Evolutionary conservation across 1,139 yeast species (phyloP).

Genomic region (Kurtzmaniella natalensis): DNA sequence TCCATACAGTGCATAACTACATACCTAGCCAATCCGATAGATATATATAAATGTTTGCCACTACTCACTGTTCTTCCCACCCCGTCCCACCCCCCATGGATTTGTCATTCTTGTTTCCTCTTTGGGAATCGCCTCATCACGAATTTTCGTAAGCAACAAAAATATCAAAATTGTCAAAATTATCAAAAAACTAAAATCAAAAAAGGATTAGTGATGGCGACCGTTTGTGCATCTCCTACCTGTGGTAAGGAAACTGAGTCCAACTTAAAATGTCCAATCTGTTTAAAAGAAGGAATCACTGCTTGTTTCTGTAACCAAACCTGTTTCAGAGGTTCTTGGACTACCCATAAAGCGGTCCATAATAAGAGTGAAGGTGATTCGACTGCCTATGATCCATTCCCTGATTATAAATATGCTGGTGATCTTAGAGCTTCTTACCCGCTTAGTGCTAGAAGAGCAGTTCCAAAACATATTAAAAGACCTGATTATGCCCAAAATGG

Average conservation of each 20-base stretch:
- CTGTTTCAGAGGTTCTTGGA: slow-evolving; percentile 80
- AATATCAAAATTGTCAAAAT: too few species aligned
- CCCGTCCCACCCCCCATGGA: too few species aligned
- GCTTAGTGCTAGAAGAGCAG: slow-evolving; percentile 59
- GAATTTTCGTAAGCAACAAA: too few species aligned
- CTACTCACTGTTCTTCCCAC: too few species aligned
- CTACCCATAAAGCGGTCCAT: slow-evolving; percentile 49
- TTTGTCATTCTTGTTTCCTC: too few species aligned
- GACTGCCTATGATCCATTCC: slow-evolving; percentile 79
- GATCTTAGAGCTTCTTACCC: slow-evolving; percentile 78
- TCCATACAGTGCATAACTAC: too few species aligned
- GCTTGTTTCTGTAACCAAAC: slow-evolving; percentile 76
- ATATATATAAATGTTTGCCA: too few species aligned
- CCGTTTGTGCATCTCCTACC: slow-evolving; percentile 63
- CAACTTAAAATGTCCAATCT: slow-evolving; percentile 82
- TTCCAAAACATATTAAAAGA: slow-evolving; percentile 65
- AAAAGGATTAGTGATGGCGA: slow-evolving; percentile 18
- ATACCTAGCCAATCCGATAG: too few species aligned
- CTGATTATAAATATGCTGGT: slow-evolving; percentile 72
- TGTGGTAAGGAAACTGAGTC: slow-evolving; percentile 83
- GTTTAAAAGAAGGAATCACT: slow-evolving; percentile 66
- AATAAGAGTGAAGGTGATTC: slow-evolving; percentile 35
- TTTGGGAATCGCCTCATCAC: too few species aligned
- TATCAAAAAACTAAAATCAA: too few species aligned
- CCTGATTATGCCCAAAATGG: slow-evolving; percentile 91